phyloP scores from a whole-genome alignment of 257 asterid species.

The Nyctanthes arbortristis region DNA sequence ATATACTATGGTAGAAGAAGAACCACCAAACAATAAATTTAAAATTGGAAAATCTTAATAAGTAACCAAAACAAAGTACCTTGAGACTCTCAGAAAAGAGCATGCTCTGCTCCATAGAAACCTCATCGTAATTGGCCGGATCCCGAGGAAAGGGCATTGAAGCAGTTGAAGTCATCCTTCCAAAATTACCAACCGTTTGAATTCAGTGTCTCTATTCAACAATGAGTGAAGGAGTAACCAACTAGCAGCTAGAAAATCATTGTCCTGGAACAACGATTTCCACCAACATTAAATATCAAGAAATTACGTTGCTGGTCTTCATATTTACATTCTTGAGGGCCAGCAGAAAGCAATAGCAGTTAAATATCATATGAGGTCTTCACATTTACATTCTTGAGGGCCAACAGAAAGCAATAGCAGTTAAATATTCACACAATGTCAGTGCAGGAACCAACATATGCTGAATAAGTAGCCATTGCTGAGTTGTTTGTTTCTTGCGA shows the following conservation, averaged over 20 bases:
- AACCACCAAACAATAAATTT: conserved; percentile 30
- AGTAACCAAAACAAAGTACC: conserved; percentile 43
- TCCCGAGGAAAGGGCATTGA: conserved; percentile 57
- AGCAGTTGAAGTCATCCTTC: conserved; percentile 61
- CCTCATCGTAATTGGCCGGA: conserved; percentile 74
- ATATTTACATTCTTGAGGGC: too few species aligned
- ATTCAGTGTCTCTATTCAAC: neutral
- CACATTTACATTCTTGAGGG: too few species aligned
- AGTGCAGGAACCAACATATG: too few species aligned
- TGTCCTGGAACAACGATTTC: conserved; percentile 52
- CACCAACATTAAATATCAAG: conserved; percentile 23
- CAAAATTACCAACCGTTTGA: conserved; percentile 13
- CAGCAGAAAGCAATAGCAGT: too few species aligned
- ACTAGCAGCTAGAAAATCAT: conserved; percentile 35
- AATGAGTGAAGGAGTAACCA: conserved; percentile 37
- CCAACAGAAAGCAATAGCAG: too few species aligned
- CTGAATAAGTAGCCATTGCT: too few species aligned
- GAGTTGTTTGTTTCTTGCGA: too few species aligned
- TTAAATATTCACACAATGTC: too few species aligned
- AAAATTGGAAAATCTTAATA: conserved; percentile 1
- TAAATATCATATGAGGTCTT: too few species aligned
- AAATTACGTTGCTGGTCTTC: conserved; percentile 7
- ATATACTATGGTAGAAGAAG: conserved; percentile 12
- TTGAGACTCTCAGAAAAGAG: conserved; percentile 83
- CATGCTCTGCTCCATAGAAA: conserved; percentile 81